Percentiles rank a stretch among this genome's conserved stretches.
phyloP scores from a whole-genome alignment of 140 eudicot species.

The Senecio squalidus region DNA sequence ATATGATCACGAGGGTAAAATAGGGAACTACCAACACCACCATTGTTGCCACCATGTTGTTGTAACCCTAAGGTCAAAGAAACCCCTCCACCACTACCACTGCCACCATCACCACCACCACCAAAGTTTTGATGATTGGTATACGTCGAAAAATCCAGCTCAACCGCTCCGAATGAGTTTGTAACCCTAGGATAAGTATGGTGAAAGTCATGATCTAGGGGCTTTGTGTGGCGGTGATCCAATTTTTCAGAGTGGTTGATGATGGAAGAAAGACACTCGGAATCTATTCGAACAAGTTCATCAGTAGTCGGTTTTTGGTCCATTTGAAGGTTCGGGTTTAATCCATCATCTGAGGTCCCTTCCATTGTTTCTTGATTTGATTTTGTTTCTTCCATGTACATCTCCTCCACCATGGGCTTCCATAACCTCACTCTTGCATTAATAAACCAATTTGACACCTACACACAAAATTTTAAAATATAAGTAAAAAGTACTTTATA shows the following conservation, averaged over 20 bases:
- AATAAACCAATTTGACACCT: slow-evolving; percentile 98
- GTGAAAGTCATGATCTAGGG: slow-evolving; percentile 24
- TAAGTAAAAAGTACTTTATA: not conserved
- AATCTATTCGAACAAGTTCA: slow-evolving; percentile 69
- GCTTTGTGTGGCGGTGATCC: slow-evolving; percentile 21
- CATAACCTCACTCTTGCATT: slow-evolving; percentile 97
- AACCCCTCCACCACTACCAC: slow-evolving; percentile 45
- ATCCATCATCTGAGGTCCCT: slow-evolving; percentile 39
- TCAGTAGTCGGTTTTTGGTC: slow-evolving; percentile 64
- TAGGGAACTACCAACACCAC: slow-evolving; percentile 33
- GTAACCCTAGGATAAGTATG: slow-evolving; percentile 42
- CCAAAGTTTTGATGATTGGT: slow-evolving; percentile 32
- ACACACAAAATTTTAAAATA: not conserved
- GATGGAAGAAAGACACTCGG: slow-evolving; percentile 80
- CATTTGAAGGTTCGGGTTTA: slow-evolving; percentile 17
- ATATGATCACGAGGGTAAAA: slow-evolving; percentile 64
- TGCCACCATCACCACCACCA: slow-evolving; percentile 25
- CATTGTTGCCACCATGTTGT: slow-evolving; percentile 47
- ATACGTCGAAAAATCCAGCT: slow-evolving; percentile 67
- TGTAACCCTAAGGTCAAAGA: slow-evolving; percentile 91
- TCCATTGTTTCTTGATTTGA: slow-evolving; percentile 44
- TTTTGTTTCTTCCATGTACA: slow-evolving; percentile 87
- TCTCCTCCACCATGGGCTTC: slow-evolving; percentile 99
- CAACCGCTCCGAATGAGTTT: slow-evolving; percentile 58
- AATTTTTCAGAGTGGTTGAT: slow-evolving; percentile 56